Conservation (phyloP, 768 basidiomycete genomes). For the Tubosaeta sp. region DNA sequence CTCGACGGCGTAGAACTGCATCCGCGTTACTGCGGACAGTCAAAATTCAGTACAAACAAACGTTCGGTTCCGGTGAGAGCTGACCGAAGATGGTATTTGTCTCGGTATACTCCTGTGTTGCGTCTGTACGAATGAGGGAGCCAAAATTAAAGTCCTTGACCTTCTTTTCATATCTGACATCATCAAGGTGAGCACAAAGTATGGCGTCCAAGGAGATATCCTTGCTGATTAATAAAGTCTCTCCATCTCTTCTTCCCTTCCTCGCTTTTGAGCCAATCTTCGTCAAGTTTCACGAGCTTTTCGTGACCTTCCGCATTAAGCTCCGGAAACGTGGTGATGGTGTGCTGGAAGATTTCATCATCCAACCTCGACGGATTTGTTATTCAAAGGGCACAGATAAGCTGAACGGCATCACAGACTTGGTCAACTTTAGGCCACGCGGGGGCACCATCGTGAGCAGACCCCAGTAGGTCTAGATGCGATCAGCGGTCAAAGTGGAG, state of each 20-base stretch:
- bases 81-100: slow-evolving; percentile 92
- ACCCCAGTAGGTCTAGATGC: slow-evolving; percentile 86
- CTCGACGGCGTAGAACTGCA: slow-evolving; percentile 91
- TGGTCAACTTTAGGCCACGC: slow-evolving; percentile 72
- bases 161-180: slow-evolving; percentile 75
- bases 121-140: slow-evolving; percentile 82
- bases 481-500: slow-evolving; percentile 9
- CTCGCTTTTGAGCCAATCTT: slow-evolving; percentile 88
- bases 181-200: not conserved
- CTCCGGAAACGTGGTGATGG: slow-evolving; percentile 79
- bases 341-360: slow-evolving; percentile 85
- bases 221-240: slow-evolving; percentile 73
- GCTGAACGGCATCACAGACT: slow-evolving; percentile 42
- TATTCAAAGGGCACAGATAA: slow-evolving; percentile 5
- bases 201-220: slow-evolving; percentile 3
- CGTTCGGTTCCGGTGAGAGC: not conserved
- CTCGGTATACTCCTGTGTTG: slow-evolving; percentile 79
- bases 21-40: slow-evolving; percentile 14
- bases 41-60: slow-evolving; percentile 7
- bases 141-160: slow-evolving; percentile 97
- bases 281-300: slow-evolving; percentile 61
- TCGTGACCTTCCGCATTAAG: slow-evolving; percentile 46
- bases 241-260: slow-evolving; percentile 91
- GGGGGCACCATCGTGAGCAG: slow-evolving; percentile 79
- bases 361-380: slow-evolving; percentile 50